Evolutionary conservation across 768 basidiomycete species (phyloP).

Genomic region (Leucosporidium creatinivorum): DNA sequence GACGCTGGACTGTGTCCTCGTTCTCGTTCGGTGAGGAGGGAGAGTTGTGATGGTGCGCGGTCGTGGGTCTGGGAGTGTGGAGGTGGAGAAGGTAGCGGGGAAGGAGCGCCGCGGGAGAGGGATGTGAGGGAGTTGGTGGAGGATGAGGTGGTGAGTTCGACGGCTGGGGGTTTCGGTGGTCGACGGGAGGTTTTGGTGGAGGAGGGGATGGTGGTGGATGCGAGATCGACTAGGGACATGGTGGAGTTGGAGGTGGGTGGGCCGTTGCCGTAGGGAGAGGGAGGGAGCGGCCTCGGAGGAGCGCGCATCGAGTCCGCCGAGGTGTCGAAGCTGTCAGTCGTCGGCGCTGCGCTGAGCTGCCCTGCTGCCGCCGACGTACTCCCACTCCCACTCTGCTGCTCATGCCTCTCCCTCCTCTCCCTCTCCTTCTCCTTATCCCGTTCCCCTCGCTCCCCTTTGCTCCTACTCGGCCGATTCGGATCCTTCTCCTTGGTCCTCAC

Average conservation of each 20-base stretch:
- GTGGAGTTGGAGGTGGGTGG: background rate
- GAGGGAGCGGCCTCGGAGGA: background rate
- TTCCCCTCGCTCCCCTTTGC: constrained; percentile 12
- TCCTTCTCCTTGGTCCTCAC: constrained; percentile 33
- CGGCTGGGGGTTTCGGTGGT: background rate
- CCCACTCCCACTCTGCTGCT: background rate
- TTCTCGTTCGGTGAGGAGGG: background rate
- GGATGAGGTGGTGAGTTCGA: background rate
- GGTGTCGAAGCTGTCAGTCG: background rate
- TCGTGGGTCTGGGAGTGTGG: too few species aligned
- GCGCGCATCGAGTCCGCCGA: background rate
- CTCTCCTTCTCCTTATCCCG: constrained; percentile 35
- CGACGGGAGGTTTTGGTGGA: background rate
- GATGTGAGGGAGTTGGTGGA: background rate
- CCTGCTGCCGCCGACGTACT: background rate
- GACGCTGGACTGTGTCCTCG: background rate
- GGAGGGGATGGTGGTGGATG: background rate
- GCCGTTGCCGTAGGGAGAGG: background rate
- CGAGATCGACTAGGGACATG: background rate
- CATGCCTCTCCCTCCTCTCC: constrained; percentile 14
- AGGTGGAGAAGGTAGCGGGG: background rate
- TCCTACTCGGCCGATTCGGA: background rate
- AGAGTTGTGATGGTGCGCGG: background rate
- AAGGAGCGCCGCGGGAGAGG: background rate
- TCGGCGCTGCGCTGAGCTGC: background rate